Evolutionary conservation across 495 filamentous ascomycete genomes (phyloP), one percentile per base, ranked within the genome.

Genomic region (Staphylotrichum tortipilum): DNA sequence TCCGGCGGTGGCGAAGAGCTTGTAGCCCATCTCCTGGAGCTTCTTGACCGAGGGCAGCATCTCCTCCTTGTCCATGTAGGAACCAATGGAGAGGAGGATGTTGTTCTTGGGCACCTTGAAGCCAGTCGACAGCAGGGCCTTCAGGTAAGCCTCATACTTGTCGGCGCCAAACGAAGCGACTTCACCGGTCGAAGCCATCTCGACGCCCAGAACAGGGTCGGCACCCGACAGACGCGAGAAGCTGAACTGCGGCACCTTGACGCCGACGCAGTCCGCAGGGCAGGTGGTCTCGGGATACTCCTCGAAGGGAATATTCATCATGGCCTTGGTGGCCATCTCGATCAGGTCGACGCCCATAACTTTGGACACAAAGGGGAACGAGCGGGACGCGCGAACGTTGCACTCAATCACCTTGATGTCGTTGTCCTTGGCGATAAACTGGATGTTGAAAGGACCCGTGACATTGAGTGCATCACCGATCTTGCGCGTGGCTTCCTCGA

Each of bases 401-500:
- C 92, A 98, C 70, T 98, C 92, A 54, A 98, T 98, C 53, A 98
- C 92, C 76, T 97, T 98, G 71, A 98, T 97, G 57, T 96, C 92
- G 62, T 97, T 96, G 67, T 97, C 89, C 73, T 98, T 98, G 44
- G 92, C 92, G 58, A 98, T 98, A 71, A 98, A 98, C 67, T 98
- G 92, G 53, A 98, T 98, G 70, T 98, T 98, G 78, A 84, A 95
- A 18, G 92, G 92, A 37, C 92, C 92, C 34, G 92, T 97, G 40
- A 98, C 85, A 59, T 97, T 95, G 19, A 98, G 80, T 23, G 94
- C 92, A 55, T 86, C 82, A 49, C 85, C 92, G 47, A 98, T 98
- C 78, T 95, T 95, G 49, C 86, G 76, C 8, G 92, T 98, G 11
- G 92, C 92, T 60, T 95, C 91, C 65, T 88, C 89, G 43, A 98